Base-by-base conservation (phyloP, 2,329 filamentous ascomycete species). In the Chaetomium sp. region DNA sequence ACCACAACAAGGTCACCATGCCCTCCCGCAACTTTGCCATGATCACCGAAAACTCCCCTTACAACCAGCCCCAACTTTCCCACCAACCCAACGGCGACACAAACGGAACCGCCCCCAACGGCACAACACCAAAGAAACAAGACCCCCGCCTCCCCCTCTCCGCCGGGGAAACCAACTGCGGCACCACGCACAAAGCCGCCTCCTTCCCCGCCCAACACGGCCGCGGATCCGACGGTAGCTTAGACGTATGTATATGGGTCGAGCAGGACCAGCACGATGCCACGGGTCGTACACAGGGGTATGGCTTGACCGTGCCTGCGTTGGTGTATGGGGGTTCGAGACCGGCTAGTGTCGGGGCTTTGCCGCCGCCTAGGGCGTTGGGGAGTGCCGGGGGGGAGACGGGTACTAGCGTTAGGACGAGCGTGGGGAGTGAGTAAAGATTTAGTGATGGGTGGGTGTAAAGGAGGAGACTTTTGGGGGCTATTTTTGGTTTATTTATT, bases 1-100 rank as follows among this genome's bases (percentile, higher is more conserved):
- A 75, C 44, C 86, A 80, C 67, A 96, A 96, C 71, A 81, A 89
- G 61, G 88, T 89, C 59, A 96, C 91, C 9, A 96, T 96, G 71
- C 84, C 95, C 2, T 91, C 90, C 62, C 84, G 94, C 32, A 99
- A 99, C 70, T 99, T 89, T 79, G 92, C 92, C 65, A 86, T 88
- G 43, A 85, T 99, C 58, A 87, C 89, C 14, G 89, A 96, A 69
- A 96, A 96, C 71, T 84, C 85, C n/a, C 89, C 80, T 47, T 76
- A 77, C 65, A 78, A 77, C 54, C 19, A 27, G 19, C 19, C 19
- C 12, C 27, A 1, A 3, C 40, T 12, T 34, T 27, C 19, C 19
- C 19, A 27, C 19, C 19, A 27, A 2, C 2, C 48, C 12, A 48
- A 54, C 52, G 51, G 44, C 35, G n/a, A 19, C 27, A 45, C 53